These are phyloP conservation scores for Carex myosuroides DNA, from an alignment of 176 grass and related monocot species.

Conservation along the genomic window DNA sequence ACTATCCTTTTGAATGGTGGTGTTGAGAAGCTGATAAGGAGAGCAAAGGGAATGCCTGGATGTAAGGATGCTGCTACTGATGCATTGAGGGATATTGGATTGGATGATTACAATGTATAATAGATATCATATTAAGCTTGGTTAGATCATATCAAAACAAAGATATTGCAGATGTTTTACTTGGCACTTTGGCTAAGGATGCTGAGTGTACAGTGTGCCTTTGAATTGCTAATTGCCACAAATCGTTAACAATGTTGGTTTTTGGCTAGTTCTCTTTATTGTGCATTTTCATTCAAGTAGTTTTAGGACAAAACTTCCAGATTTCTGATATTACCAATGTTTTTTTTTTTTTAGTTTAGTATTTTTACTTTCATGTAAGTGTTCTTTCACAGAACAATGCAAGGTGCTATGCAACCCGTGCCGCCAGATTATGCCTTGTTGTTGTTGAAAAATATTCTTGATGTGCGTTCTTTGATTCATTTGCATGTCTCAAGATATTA, in stretches of 20 bases:
- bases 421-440: background rate
- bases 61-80: conserved; percentile 87
- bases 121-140: background rate
- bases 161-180: background rate
- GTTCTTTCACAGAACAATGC: background rate
- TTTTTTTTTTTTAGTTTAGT: background rate
- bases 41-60: conserved; percentile 56
- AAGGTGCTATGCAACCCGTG: background rate
- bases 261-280: background rate
- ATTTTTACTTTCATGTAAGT: background rate
- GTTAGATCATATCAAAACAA: background rate
- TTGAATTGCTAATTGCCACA: background rate
- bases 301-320: background rate
- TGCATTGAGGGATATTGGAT: conserved; percentile 77
- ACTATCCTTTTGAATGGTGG: conserved; percentile 62
- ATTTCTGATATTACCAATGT: background rate
- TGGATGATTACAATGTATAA: conserved; percentile 77
- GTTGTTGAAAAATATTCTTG: background rate
- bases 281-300: background rate
- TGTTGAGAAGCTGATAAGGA: conserved; percentile 76
- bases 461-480: background rate
- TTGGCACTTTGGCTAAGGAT: background rate
- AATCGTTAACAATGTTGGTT: background rate
- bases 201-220: background rate
- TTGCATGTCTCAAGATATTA: background rate